Evolutionary conservation across 495 filamentous ascomycete genomes (phyloP).

Genomic region (Patellaria atrata): DNA sequence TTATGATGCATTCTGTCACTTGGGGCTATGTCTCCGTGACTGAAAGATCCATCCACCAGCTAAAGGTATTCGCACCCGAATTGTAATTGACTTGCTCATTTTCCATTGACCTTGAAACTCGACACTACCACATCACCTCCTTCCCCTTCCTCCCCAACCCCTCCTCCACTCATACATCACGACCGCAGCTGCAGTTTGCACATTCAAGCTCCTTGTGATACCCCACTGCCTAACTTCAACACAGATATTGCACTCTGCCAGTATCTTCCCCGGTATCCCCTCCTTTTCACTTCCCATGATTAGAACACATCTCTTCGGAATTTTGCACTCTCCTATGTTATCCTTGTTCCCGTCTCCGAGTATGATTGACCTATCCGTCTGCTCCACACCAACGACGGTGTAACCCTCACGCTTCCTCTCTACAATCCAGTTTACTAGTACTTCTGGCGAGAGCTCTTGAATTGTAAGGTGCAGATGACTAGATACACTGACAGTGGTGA

Average conservation of each 20-base stretch:
- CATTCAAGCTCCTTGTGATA: conserved; percentile 37
- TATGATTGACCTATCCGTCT: conserved; percentile 32
- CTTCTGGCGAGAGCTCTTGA: conserved; percentile 20
- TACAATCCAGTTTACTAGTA: conserved; percentile 22
- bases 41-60: too few relatives aligned
- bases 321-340: conserved; percentile 1
- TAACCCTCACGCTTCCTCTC: conserved; percentile 27
- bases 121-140: background rate
- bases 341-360: conserved; percentile 19
- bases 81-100: too few relatives aligned
- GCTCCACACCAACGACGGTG: conserved; percentile 33
- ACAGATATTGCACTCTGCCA: conserved; percentile 31
- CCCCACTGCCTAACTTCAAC: conserved; percentile 36
- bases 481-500: conserved; percentile 30
- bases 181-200: conserved; percentile 36
- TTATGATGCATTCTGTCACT: too few relatives aligned
- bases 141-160: conserved; percentile 12
- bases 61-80: too few relatives aligned
- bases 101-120: too few relatives aligned
- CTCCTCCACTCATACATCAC: conserved; percentile 32
- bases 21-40: too few relatives aligned
- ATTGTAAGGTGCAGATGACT: conserved; percentile 32
- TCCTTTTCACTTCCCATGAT: conserved; percentile 35
- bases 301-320: conserved; percentile 30
- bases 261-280: conserved; percentile 31